Conservation (phyloP, 345 rosid genomes). For the Citrus cavaleriei region DNA sequence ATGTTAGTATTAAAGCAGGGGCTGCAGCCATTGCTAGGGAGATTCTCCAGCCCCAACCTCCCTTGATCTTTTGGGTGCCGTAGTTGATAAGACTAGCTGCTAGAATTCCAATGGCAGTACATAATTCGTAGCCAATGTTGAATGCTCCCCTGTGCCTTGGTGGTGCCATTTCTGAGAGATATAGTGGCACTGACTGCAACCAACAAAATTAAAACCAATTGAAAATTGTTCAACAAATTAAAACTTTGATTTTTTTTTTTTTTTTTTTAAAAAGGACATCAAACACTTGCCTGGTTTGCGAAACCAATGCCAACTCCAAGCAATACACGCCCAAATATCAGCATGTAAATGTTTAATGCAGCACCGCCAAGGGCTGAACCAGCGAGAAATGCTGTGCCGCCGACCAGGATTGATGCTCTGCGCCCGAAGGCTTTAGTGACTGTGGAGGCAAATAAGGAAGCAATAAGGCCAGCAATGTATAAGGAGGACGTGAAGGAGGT, state of each 20-base stretch:
- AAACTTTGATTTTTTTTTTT: not conserved
- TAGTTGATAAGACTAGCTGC: slow-evolving; percentile 48
- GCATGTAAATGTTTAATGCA: slow-evolving; percentile 39
- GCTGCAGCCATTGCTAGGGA: slow-evolving; percentile 26
- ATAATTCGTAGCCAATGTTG: slow-evolving; percentile 43
- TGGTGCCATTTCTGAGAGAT: slow-evolving; percentile 60
- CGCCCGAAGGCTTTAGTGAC: slow-evolving; percentile 42
- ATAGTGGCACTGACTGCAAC: slow-evolving; percentile 44
- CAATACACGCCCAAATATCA: slow-evolving; percentile 45
- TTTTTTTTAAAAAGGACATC: no score
- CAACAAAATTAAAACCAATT: not conserved
- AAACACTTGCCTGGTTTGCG: slow-evolving; percentile 34
- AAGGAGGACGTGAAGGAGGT: slow-evolving; percentile 58
- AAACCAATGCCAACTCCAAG: slow-evolving; percentile 61
- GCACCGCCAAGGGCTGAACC: slow-evolving; percentile 48
- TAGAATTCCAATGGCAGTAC: slow-evolving; percentile 44
- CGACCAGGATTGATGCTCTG: slow-evolving; percentile 35
- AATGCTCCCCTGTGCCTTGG: slow-evolving; percentile 46
- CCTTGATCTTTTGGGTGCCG: slow-evolving; percentile 15
- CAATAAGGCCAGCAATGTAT: slow-evolving; percentile 48
- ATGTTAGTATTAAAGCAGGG: slow-evolving; percentile 32
- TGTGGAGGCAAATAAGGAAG: slow-evolving; percentile 44
- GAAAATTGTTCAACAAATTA: not conserved
- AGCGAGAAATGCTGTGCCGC: slow-evolving; percentile 37
- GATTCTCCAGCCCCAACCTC: slow-evolving; percentile 38